A percentile compares a stretch with the other conserved stretches of the same genome.
These are phyloP conservation scores for Endoconidiophora polonica DNA, from an alignment of 2,329 filamentous ascomycete genomes.

Conservation along the genomic window DNA sequence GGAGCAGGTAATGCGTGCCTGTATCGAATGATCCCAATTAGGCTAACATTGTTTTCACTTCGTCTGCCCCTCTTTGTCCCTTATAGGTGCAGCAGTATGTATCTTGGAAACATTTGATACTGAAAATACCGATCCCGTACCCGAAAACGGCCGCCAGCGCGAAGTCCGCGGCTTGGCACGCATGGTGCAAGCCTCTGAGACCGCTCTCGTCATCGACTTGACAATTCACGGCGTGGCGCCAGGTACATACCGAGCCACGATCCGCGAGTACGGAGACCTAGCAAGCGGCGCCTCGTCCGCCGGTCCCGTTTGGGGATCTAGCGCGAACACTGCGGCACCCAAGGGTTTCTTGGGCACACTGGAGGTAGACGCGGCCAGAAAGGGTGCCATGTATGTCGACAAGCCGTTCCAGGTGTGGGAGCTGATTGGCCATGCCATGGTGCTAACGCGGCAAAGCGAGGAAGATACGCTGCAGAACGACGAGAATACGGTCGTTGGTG, in stretches of 20 bases:
- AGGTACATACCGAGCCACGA: slow-evolving; percentile 67
- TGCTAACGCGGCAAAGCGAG: slow-evolving; percentile 49
- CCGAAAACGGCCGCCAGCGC: slow-evolving; percentile 25
- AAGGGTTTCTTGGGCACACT: slow-evolving; percentile 52
- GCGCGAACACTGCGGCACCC: slow-evolving; percentile 18
- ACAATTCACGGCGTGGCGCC: slow-evolving; percentile 68
- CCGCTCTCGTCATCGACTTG: slow-evolving; percentile 70
- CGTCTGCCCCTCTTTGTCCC: not conserved
- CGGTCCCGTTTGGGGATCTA: slow-evolving; percentile 56
- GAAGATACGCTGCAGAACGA: slow-evolving; percentile 50
- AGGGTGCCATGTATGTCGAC: slow-evolving; percentile 67
- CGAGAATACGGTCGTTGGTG: slow-evolving; percentile 71
- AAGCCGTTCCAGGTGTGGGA: slow-evolving; percentile 83
- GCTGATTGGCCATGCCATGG: slow-evolving; percentile 82
- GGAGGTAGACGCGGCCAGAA: slow-evolving; percentile 56
- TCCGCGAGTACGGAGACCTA: slow-evolving; percentile 77
- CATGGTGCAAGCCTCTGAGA: slow-evolving; percentile 78
- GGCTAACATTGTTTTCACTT: not conserved
- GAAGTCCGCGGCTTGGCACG: slow-evolving; percentile 73
- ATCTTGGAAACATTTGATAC: slow-evolving; percentile 75
- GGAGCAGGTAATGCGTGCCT: no score
- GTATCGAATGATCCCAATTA: not conserved
- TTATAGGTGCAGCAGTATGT: slow-evolving; percentile 65
- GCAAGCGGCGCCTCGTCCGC: slow-evolving; percentile 68
- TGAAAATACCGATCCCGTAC: slow-evolving; percentile 30